Evolutionary conservation across 768 basidiomycete species (phyloP).

Genomic region (Cystofilobasidium macerans): DNA sequence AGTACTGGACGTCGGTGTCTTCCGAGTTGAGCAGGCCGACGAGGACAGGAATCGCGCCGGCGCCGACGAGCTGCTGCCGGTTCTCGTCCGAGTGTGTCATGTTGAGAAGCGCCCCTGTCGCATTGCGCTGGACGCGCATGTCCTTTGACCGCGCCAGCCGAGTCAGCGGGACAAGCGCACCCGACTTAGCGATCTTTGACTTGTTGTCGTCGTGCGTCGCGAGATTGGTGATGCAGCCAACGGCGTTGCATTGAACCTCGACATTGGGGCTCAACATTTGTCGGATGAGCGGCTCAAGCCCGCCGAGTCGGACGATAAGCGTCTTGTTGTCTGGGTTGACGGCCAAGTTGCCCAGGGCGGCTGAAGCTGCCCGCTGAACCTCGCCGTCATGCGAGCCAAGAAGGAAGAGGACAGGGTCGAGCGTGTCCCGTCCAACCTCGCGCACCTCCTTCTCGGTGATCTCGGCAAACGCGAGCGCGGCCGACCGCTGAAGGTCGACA

Average conservation of each 20-base stretch:
- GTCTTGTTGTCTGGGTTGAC: constrained; percentile 99
- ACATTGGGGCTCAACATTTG: constrained; percentile 98
- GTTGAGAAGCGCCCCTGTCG: constrained; percentile 91
- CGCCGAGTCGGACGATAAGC: constrained; percentile 93
- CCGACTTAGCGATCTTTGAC: constrained; percentile 98
- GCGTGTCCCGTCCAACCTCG: constrained; percentile 87
- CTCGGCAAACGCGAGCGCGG: constrained; percentile 95
- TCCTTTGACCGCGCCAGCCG: constrained; percentile 93
- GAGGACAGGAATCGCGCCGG: constrained; percentile 93
- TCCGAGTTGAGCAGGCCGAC: constrained; percentile 86
- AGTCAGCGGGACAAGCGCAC: constrained; percentile 93
- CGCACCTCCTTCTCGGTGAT: constrained; percentile 99
- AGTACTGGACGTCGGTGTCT: constrained; percentile 99
- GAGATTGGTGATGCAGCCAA: constrained; percentile 96
- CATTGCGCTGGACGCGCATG: constrained; percentile 97
- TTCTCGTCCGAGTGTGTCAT: constrained; percentile 99
- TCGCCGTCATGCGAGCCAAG: constrained; percentile 96
- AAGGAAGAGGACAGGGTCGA: constrained; percentile 95
- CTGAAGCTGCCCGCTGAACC: constrained; percentile 94
- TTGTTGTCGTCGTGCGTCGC: constrained; percentile 99
- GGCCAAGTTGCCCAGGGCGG: constrained; percentile 91
- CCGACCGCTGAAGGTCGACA: constrained; percentile 94
- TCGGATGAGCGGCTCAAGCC: constrained; percentile 91
- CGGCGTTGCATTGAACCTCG: constrained; percentile 98
- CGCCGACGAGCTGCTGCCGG: constrained; percentile 92